Evolutionary conservation across 2,329 filamentous ascomycete species (phyloP).

Genomic region (Capronia coronata): DNA sequence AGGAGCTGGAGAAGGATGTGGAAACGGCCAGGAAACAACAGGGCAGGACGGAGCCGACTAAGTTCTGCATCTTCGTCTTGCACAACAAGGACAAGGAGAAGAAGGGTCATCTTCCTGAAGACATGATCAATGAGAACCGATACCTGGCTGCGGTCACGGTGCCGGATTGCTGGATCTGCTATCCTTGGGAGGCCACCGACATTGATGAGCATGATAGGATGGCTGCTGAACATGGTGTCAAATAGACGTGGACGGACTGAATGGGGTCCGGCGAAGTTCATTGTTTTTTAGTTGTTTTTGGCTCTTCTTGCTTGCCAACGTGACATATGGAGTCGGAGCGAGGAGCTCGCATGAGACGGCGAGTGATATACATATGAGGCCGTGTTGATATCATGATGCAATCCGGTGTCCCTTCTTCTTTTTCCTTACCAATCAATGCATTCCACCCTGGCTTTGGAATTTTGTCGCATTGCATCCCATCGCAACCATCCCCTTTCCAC

Average conservation of each 20-base stretch:
- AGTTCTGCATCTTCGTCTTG: constrained; percentile 91
- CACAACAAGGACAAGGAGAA: constrained; percentile 99
- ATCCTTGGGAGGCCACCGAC: constrained; percentile 93
- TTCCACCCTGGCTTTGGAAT: too few relatives aligned
- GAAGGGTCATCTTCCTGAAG: constrained; percentile 75
- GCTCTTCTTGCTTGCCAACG: too few relatives aligned
- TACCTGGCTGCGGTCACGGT: constrained; percentile 86
- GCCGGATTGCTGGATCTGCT: constrained; percentile 96
- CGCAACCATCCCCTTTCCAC: too few relatives aligned
- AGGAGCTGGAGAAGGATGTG: constrained; percentile 91
- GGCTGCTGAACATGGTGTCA: constrained; percentile 45
- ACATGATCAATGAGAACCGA: constrained; percentile 62
- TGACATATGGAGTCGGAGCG: too few relatives aligned
- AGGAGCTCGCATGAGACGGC: too few relatives aligned
- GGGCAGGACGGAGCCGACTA: constrained; percentile 64
- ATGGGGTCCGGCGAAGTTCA: not conserved
- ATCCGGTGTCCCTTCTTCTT: too few relatives aligned
- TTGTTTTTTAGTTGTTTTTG: too few relatives aligned
- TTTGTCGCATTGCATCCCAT: too few relatives aligned
- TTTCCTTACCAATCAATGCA: too few relatives aligned
- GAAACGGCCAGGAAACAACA: constrained; percentile 68
- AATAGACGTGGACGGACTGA: constrained; percentile 6
- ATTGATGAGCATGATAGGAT: constrained; percentile 84
- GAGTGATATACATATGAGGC: too few relatives aligned
- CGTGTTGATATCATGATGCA: too few relatives aligned